Percentiles rank a stretch among this genome's conserved stretches.
Conservation (phyloP, 805 yeast species). For the Metschnikowia vanudenii region DNA sequence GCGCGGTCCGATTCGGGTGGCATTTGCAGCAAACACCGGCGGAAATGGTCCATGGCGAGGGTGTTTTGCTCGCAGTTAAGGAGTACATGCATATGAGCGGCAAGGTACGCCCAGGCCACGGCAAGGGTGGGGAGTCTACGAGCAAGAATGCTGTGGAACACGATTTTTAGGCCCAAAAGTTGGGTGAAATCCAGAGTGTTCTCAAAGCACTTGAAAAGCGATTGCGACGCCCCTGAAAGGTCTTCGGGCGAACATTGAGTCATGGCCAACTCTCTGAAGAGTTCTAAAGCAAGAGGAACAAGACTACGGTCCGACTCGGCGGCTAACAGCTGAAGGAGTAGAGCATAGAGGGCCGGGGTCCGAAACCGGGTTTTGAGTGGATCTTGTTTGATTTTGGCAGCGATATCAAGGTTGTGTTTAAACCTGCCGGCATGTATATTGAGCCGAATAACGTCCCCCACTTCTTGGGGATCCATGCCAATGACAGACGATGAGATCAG, state of each 20-base stretch:
- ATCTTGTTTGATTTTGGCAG: constrained; percentile 10
- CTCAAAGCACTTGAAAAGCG: constrained; percentile 11
- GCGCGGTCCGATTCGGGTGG: neutral
- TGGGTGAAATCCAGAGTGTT: constrained; percentile 23
- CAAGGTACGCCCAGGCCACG: constrained; percentile 22
- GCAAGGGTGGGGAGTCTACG: constrained; percentile 3
- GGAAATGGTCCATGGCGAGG: constrained; percentile 22
- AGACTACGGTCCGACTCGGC: neutral
- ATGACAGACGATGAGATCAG: neutral
- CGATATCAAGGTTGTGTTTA: constrained; percentile 11
- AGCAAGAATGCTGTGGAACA: constrained; percentile 23
- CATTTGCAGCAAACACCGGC: neutral
- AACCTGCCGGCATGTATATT: constrained; percentile 11
- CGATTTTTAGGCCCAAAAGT: constrained; percentile 21
- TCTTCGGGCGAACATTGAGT: constrained; percentile 5
- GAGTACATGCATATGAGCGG: constrained; percentile 24
- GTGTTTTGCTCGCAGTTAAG: constrained; percentile 25
- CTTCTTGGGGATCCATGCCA: neutral
- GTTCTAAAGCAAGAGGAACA: constrained; percentile 10
- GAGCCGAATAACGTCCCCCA: neutral
- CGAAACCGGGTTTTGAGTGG: constrained; percentile 5
- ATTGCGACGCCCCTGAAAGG: constrained; percentile 4
- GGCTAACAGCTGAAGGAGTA: constrained; percentile 17
- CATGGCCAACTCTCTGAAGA: constrained; percentile 10
- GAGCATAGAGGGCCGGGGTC: constrained; percentile 9